Evolutionary conservation across 2,329 filamentous ascomycete species (phyloP), one percentile per base, ranked within the genome.

Genomic region (Aspergillus terreus): DNA sequence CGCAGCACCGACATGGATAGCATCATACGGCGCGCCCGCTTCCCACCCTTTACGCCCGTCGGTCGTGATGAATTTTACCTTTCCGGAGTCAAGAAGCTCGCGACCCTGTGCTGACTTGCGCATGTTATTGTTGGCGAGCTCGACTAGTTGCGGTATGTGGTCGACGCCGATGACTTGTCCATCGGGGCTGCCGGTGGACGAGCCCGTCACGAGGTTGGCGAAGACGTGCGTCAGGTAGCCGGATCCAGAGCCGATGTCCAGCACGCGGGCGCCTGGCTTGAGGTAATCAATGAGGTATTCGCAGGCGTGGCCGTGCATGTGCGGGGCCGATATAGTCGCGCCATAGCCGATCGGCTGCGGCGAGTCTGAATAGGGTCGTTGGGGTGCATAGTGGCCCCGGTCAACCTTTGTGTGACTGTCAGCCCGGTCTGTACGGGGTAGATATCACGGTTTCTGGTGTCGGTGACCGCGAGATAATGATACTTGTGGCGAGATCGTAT

Each of bases 1-100:
- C 6, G 90, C 88, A 0, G 94, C 94, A 0, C 94, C 94, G 2
- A 97, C 94, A 67, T 97, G 94, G 53, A 99, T 97, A 2, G 88
- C 92, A 78, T 97, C 90, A 78, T 92, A 99, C 0, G 84, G 55
- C 74, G 82, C 62, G 63, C 73, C 51, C 72, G 79, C 80, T 2
- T 77, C 63, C 79, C 81, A 86, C 1, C 87, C 87, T 55, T 81
- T 78, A 4, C 88, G 72, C 1, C 87, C 88, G 72, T 96, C 92
- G 0, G 84, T 91, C 0, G 83, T 78, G 1, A 92, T 78, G 64
- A 95, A 95, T 51, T 77, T 76, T 40, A 92, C 88, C 5, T 78
- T 80, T 0, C 86, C 88, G 0, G 70, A 74, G 1, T 79, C 78
- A 12, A 96, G 70, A 49, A 95, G 71, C 10, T 67, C 65, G 7